phyloP scores from a whole-genome alignment of 768 basidiomycete species.

The Nevesoporus exiguus region DNA sequence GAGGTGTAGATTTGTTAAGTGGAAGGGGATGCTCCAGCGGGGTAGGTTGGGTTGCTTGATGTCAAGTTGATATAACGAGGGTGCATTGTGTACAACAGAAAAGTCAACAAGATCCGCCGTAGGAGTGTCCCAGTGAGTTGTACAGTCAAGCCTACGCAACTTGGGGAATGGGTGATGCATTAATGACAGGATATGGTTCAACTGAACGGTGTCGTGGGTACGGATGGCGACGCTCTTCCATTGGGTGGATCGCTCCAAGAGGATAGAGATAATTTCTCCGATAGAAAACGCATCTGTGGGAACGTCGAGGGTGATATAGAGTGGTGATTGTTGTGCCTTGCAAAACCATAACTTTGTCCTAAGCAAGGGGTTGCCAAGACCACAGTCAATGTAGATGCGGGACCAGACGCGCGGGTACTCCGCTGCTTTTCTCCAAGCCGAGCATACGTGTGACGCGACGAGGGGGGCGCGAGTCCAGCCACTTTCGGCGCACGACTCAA shows the following conservation, averaged over 20 bases:
- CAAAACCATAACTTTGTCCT: conserved; percentile 51
- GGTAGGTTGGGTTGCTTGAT: conserved; percentile 38
- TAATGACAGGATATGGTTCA: conserved; percentile 37
- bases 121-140: conserved; percentile 30
- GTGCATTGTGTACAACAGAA: conserved; percentile 33
- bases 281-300: conserved; percentile 30
- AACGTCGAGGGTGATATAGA: conserved; percentile 45
- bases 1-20: conserved; percentile 36
- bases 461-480: conserved; percentile 56
- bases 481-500: conserved; percentile 46
- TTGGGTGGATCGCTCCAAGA: conserved; percentile 37
- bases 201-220: conserved; percentile 35
- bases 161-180: conserved; percentile 37
- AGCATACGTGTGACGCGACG: conserved; percentile 55
- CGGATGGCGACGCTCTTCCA: conserved; percentile 46
- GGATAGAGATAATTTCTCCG: conserved; percentile 37
- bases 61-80: conserved; percentile 33
- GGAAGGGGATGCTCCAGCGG: conserved; percentile 31
- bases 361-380: conserved; percentile 38
- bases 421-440: conserved; percentile 54
- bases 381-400: conserved; percentile 48
- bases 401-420: conserved; percentile 56
- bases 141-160: conserved; percentile 34
- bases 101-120: conserved; percentile 23
- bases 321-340: conserved; percentile 40